These are phyloP conservation scores for Chrysosporium queenslandicum DNA, from an alignment of 2,329 filamentous ascomycete genomes.

Conservation along the genomic window DNA sequence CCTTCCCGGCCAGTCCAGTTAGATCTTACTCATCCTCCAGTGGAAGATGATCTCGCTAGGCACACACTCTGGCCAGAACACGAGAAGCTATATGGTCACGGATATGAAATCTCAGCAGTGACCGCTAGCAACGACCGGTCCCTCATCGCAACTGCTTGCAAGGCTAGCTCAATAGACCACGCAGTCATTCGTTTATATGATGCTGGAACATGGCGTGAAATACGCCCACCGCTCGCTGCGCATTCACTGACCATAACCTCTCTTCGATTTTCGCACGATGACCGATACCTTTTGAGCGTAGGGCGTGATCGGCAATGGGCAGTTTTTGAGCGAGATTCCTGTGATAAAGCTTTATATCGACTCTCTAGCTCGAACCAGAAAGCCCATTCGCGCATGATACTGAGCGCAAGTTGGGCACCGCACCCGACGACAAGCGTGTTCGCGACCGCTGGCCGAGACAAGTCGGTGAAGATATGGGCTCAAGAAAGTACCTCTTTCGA, in stretches of 20 bases:
- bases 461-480: slow-evolving; percentile 65
- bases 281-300: slow-evolving; percentile 69
- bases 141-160: slow-evolving; percentile 82
- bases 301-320: slow-evolving; percentile 88
- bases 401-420: slow-evolving; percentile 76
- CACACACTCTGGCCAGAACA: slow-evolving; percentile 91
- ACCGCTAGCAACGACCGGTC: slow-evolving; percentile 64
- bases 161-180: slow-evolving; percentile 84
- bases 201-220: slow-evolving; percentile 75
- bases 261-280: slow-evolving; percentile 67
- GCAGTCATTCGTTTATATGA: slow-evolving; percentile 90
- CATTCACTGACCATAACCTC: slow-evolving; percentile 80
- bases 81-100: slow-evolving; percentile 95
- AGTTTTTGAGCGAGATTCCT: slow-evolving; percentile 53
- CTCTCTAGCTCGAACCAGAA: slow-evolving; percentile 61
- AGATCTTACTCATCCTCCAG: slow-evolving; percentile 61
- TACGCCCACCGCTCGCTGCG: slow-evolving; percentile 69
- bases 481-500: slow-evolving; percentile 37
- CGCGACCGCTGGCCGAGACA: slow-evolving; percentile 84
- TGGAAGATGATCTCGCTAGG: slow-evolving; percentile 80
- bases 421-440: slow-evolving; percentile 45
- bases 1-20: slow-evolving; percentile 45
- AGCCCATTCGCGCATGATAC: slow-evolving; percentile 84
- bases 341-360: slow-evolving; percentile 41
- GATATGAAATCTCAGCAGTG: slow-evolving; percentile 88